These are phyloP conservation scores for Polygonum aviculare DNA, from an alignment of 148 eudicot species.

Conservation along the genomic window DNA sequence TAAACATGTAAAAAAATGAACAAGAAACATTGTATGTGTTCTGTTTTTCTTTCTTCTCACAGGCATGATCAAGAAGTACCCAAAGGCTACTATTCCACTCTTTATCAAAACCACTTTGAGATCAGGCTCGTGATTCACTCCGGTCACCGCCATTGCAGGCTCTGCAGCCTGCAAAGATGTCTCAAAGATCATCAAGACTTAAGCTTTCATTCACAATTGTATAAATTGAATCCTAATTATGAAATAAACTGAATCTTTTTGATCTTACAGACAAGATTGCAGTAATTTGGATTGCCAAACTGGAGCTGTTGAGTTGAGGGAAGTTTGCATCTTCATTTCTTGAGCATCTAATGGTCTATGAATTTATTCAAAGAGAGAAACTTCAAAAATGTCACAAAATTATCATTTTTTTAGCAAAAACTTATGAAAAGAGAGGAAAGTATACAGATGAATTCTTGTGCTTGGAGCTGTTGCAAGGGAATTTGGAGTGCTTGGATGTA, in stretches of 20 bases:
- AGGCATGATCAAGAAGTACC: conserved; percentile 63
- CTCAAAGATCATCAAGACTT: background rate
- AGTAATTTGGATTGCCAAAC: conserved; percentile 40
- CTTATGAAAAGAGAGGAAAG: background rate
- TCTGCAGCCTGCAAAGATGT: conserved; percentile 37
- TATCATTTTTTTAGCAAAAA: too few species aligned
- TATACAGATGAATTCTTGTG: conserved; percentile 19
- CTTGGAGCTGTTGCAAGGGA: conserved; percentile 18
- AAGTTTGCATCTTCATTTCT: background rate
- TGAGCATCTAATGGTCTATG: conserved; percentile 4
- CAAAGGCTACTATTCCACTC: conserved; percentile 48
- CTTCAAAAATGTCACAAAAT: too few species aligned
- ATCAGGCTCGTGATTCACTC: conserved; percentile 60
- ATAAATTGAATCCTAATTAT: background rate
- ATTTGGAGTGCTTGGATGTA: conserved; percentile 15
- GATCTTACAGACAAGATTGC: conserved; percentile 41
- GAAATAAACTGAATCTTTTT: background rate
- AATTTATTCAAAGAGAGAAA: background rate
- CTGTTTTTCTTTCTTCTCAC: conserved; percentile 38
- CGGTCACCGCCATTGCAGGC: conserved; percentile 74
- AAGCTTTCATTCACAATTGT: background rate
- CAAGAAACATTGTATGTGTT: background rate
- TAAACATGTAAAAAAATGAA: background rate
- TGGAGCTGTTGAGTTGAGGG: conserved; percentile 13
- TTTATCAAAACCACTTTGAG: conserved; percentile 33